These are phyloP conservation scores for Cyberlindnera galapagoensis DNA, from an alignment of 805 yeast genomes.

Conservation along the genomic window DNA sequence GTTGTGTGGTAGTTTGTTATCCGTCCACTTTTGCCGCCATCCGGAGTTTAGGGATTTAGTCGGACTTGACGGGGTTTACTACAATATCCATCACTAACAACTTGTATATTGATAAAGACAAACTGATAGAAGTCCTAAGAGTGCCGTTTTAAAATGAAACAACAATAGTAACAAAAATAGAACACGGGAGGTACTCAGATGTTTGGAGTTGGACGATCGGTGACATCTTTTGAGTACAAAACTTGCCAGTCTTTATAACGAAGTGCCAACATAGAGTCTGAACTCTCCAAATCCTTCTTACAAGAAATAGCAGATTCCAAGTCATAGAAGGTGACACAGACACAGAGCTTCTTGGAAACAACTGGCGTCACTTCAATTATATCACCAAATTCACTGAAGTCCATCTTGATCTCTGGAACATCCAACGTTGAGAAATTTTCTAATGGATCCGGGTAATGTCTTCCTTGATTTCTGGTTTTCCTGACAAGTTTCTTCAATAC, in stretches of 20 bases:
- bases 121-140: too few species aligned
- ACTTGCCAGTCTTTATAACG: slow-evolving; percentile 57
- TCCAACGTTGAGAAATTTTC: slow-evolving; percentile 40
- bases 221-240: slow-evolving; percentile 61
- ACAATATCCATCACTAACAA: too few species aligned
- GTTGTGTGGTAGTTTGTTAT: too few species aligned
- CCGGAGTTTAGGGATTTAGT: too few species aligned
- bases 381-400: slow-evolving; percentile 51
- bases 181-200: slow-evolving; percentile 1
- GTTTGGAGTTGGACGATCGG: slow-evolving; percentile 45
- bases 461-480: slow-evolving; percentile 5
- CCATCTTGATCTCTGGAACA: slow-evolving; percentile 36
- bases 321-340: slow-evolving; percentile 54
- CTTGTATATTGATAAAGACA: too few species aligned
- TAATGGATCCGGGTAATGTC: slow-evolving; percentile 37
- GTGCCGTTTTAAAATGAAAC: too few species aligned
- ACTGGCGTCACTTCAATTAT: slow-evolving; percentile 59
- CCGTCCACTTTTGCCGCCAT: too few species aligned
- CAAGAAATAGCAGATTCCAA: slow-evolving; percentile 55
- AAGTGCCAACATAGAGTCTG: slow-evolving; percentile 28
- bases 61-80: too few species aligned
- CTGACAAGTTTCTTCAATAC: slow-evolving; percentile 22
- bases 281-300: slow-evolving; percentile 37
- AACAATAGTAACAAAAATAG: too few species aligned
- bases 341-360: slow-evolving; percentile 56